These are phyloP conservation scores for Suillus variegatus DNA, from an alignment of 768 basidiomycete species.

Conservation along the genomic window DNA sequence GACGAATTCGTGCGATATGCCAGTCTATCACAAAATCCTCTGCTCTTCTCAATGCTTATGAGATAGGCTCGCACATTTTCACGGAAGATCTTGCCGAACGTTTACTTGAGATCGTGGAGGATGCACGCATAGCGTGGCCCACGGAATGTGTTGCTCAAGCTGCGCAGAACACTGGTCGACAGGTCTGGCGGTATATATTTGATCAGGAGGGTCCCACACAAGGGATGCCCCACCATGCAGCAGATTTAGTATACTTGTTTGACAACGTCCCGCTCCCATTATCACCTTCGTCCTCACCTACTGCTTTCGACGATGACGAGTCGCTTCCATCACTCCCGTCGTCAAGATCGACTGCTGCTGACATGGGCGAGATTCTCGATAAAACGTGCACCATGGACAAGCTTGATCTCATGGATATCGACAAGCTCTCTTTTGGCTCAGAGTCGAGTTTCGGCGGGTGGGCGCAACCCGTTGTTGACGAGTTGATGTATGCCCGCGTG, in stretches of 20 bases:
- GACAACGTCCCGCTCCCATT: constrained; percentile 67
- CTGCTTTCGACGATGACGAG: constrained; percentile 37
- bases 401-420: constrained; percentile 27
- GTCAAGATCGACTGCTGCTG: constrained; percentile 27
- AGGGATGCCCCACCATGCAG: constrained; percentile 66
- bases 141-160: constrained; percentile 62
- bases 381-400: constrained; percentile 26
- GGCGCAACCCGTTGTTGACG: constrained; percentile 60
- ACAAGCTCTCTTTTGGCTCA: constrained; percentile 18
- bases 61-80: constrained; percentile 61
- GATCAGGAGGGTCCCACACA: constrained; percentile 76
- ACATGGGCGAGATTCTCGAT: constrained; percentile 16
- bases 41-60: constrained; percentile 66
- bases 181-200: constrained; percentile 82
- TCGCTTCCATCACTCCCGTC: constrained; percentile 30
- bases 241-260: constrained; percentile 77
- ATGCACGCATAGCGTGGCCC: constrained; percentile 76
- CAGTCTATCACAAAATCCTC: constrained; percentile 66
- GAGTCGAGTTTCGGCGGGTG: constrained; percentile 42
- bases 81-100: constrained; percentile 68
- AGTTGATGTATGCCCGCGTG: constrained; percentile 65
- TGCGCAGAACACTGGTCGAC: constrained; percentile 50
- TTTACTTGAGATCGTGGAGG: constrained; percentile 74
- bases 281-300: constrained; percentile 32
- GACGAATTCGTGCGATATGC: constrained; percentile 73